These are phyloP conservation scores for Candida sp. DNA, from an alignment of 1,139 yeast genomes.

Conservation along the genomic window DNA sequence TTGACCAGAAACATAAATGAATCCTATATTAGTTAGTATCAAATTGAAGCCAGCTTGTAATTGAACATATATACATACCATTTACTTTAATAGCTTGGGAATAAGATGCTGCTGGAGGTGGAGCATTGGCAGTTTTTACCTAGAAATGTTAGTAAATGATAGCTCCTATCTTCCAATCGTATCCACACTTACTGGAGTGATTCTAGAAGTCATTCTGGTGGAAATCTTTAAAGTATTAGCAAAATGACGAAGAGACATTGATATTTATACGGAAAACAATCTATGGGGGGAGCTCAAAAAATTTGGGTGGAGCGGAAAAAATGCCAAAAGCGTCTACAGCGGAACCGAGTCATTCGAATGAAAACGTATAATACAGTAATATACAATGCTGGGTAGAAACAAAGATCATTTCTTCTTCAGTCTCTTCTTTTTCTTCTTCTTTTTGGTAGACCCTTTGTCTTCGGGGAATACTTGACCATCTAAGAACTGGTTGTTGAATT, in stretches of 20 bases:
- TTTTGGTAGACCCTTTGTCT: constrained; percentile 12
- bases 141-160: constrained; percentile 10
- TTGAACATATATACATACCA: constrained; percentile 40
- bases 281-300: not conserved
- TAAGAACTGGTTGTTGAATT: constrained; percentile 21
- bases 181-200: constrained; percentile 41
- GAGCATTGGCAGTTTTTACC: constrained; percentile 74
- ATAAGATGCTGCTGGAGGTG: constrained; percentile 95
- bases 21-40: constrained; percentile 42
- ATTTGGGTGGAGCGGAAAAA: not conserved
- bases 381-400: not conserved
- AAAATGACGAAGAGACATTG: not conserved
- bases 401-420: constrained; percentile 17
- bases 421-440: constrained; percentile 21
- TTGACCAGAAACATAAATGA: constrained; percentile 93
- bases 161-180: not conserved
- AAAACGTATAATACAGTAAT: not conserved
- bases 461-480: constrained; percentile 19
- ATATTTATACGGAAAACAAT: not conserved
- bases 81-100: constrained; percentile 91
- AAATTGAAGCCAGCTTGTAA: not conserved
- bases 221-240: not conserved
- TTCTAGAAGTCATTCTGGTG: constrained; percentile 37
- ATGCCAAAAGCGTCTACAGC: too few relatives aligned
- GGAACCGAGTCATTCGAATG: not conserved